phyloP scores from a whole-genome alignment of 208 protist species.

The Tritrichomonas musculus region DNA sequence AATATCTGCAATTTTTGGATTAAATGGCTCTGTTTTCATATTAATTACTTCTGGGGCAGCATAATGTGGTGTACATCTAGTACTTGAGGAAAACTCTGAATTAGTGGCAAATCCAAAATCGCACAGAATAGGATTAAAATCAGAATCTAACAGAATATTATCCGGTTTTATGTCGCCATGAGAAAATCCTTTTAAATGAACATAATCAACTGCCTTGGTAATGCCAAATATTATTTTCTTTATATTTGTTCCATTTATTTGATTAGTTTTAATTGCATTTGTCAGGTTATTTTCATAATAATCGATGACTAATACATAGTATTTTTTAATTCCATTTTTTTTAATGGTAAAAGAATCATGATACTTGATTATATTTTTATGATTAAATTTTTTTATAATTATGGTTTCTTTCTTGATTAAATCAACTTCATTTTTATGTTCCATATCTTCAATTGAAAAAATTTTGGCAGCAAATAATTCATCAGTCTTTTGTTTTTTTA shows the following conservation, averaged over 20 bases:
- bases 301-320: neutral
- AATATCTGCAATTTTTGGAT: too few relatives aligned
- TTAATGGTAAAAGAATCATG: too few relatives aligned
- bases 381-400: too few relatives aligned
- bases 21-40: too few relatives aligned
- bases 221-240: too few relatives aligned
- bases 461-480: neutral
- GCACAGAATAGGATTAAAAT: too few relatives aligned
- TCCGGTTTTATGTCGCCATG: constrained; percentile 76
- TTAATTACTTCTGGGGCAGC: too few relatives aligned
- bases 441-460: neutral
- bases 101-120: too few relatives aligned
- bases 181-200: constrained; percentile 47
- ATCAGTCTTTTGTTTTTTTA: neutral
- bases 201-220: neutral
- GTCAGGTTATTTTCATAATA: constrained; percentile 56
- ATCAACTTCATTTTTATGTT: neutral
- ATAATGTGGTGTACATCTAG: too few relatives aligned
- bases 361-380: neutral
- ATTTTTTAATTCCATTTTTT: neutral
- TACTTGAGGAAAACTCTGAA: too few relatives aligned
- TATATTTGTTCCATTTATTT: too few relatives aligned
- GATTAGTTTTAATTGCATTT: constrained; percentile 55
- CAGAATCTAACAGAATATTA: constrained; percentile 77
- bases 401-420: neutral